These are phyloP conservation scores for Candida lessepsii DNA, from an alignment of 805 yeast genomes.

Conservation along the genomic window DNA sequence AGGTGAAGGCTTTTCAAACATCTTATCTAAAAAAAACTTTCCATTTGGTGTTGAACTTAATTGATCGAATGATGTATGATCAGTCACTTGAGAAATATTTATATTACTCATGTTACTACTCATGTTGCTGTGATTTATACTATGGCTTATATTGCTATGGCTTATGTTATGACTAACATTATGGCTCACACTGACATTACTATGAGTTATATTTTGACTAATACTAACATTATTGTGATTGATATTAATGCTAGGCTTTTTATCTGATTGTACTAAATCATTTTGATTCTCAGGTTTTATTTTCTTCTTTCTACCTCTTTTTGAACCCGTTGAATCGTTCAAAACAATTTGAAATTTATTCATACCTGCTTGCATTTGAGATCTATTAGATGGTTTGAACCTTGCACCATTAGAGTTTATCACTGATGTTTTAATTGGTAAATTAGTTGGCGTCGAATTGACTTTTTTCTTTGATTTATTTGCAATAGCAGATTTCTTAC, in stretches of 20 bases:
- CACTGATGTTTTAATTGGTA: conserved; percentile 9
- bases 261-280: no score
- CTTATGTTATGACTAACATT: conserved; percentile 21
- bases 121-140: conserved; percentile 18
- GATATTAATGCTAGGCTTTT: no score
- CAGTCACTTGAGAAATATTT: conserved; percentile 32
- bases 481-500: background rate
- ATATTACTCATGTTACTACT: conserved; percentile 33
- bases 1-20: conserved; percentile 42
- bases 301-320: conserved; percentile 16
- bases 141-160: conserved; percentile 26
- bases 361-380: conserved; percentile 39
- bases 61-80: conserved; percentile 43
- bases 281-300: background rate
- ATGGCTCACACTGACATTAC: background rate
- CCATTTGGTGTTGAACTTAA: conserved; percentile 41
- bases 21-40: conserved; percentile 37
- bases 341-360: conserved; percentile 48
- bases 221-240: background rate
- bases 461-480: conserved; percentile 4
- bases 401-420: conserved; percentile 11
- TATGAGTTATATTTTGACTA: conserved; percentile 1
- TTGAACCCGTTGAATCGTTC: conserved; percentile 30
- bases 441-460: conserved; percentile 9
- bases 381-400: conserved; percentile 19